Evolutionary conservation across 2,329 filamentous ascomycete species (phyloP).

Genomic region (Dactylellina cionopaga): DNA sequence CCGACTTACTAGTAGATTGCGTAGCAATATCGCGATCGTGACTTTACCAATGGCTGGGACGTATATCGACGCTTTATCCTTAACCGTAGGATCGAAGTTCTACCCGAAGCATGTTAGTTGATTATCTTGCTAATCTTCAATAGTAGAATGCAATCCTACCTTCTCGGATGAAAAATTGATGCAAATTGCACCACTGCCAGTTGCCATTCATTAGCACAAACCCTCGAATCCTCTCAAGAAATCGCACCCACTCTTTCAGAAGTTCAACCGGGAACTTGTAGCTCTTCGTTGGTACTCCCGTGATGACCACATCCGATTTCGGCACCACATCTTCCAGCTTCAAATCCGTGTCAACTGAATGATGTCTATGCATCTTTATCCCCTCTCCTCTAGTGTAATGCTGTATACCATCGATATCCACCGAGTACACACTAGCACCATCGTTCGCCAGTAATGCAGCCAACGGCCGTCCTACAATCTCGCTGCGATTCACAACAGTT

Average conservation of each 20-base stretch:
- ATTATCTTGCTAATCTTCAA: not conserved
- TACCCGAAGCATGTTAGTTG: slow-evolving; percentile 56
- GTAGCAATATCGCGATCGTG: slow-evolving; percentile 88
- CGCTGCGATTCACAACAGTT: slow-evolving; percentile 93
- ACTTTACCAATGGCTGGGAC: slow-evolving; percentile 98
- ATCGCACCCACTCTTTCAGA: slow-evolving; percentile 71
- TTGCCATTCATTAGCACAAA: slow-evolving; percentile 9
- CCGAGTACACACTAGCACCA: slow-evolving; percentile 92
- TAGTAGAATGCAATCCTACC: slow-evolving; percentile 44
- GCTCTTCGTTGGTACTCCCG: slow-evolving; percentile 84
- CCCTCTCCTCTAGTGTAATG: slow-evolving; percentile 90
- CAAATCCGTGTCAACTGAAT: slow-evolving; percentile 83
- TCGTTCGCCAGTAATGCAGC: slow-evolving; percentile 95
- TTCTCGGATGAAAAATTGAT: slow-evolving; percentile 97
- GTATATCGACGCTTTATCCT: slow-evolving; percentile 95
- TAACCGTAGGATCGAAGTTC: slow-evolving; percentile 90
- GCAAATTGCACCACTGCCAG: slow-evolving; percentile 80
- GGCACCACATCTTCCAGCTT: slow-evolving; percentile 82
- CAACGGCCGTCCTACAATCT: slow-evolving; percentile 92
- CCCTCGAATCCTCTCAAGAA: not conserved
- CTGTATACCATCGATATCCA: slow-evolving; percentile 91
- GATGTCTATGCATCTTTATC: slow-evolving; percentile 83
- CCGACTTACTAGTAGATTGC: slow-evolving; percentile 82
- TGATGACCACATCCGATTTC: slow-evolving; percentile 92
- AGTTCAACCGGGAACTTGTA: slow-evolving; percentile 90